These are phyloP conservation scores for Fusarium buharicum DNA, from an alignment of 2,329 filamentous ascomycete species.

Conservation along the genomic window DNA sequence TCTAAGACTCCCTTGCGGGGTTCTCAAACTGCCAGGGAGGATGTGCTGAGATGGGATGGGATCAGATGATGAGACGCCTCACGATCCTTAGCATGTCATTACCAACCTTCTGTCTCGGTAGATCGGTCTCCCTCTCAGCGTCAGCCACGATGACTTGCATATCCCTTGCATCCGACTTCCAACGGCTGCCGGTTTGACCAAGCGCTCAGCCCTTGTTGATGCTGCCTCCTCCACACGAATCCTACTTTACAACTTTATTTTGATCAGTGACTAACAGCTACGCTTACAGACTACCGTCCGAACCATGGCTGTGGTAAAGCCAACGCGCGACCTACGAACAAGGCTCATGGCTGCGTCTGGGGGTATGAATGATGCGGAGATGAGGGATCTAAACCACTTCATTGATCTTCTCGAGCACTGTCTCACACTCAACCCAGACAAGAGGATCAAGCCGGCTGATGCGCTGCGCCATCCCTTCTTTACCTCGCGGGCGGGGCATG, in stretches of 20 bases:
- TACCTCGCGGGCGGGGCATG: constrained; percentile 50
- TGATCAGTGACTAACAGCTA: constrained; percentile 35
- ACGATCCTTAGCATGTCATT: constrained; percentile 32
- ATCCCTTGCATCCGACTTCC: constrained; percentile 35
- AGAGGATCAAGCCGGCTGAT: constrained; percentile 86
- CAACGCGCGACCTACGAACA: constrained; percentile 82
- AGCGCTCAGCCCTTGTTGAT: constrained; percentile 32
- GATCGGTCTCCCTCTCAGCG: constrained; percentile 28
- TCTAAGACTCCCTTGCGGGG: constrained; percentile 29
- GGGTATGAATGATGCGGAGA: constrained; percentile 77
- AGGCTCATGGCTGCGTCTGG: constrained; percentile 79
- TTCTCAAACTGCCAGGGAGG: constrained; percentile 18
- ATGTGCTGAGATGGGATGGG: constrained; percentile 16
- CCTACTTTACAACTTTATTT: constrained; percentile 27
- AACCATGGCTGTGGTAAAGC: constrained; percentile 76
- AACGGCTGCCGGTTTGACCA: constrained; percentile 31
- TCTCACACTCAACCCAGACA: constrained; percentile 89
- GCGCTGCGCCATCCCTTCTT: constrained; percentile 93
- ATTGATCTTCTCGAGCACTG: constrained; percentile 89
- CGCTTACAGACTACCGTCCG: constrained; percentile 69
- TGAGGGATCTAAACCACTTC: constrained; percentile 83
- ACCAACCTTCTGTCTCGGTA: constrained; percentile 32
- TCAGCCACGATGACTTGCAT: constrained; percentile 35
- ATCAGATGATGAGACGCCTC: constrained; percentile 21
- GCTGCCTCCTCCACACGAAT: constrained; percentile 13